Evolutionary conservation across 2,329 filamentous ascomycete species (phyloP).

Genomic region (Dendryphion nanum): DNA sequence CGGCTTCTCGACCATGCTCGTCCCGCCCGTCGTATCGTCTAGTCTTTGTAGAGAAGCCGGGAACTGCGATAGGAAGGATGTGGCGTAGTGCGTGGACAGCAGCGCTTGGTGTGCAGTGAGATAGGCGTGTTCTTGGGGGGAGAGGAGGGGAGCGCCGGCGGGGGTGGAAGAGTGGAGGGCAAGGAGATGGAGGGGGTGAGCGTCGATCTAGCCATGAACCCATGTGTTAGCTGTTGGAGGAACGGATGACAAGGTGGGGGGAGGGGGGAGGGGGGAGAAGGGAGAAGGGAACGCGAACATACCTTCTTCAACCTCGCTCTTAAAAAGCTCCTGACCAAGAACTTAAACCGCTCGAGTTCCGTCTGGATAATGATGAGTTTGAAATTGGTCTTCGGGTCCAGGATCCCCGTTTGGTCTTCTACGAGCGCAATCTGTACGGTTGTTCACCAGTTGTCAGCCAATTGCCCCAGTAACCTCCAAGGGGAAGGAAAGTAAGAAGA

Average conservation of each 20-base stretch:
- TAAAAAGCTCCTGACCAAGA: conserved; percentile 78
- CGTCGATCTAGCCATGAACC: conserved; percentile 63
- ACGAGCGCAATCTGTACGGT: conserved; percentile 52
- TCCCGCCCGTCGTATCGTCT: conserved; percentile 85
- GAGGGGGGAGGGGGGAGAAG: too few species aligned
- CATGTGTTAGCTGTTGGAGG: not conserved
- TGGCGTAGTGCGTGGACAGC: conserved; percentile 78
- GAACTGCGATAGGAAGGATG: conserved; percentile 81
- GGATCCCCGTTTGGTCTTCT: conserved; percentile 68
- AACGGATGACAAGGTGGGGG: too few species aligned
- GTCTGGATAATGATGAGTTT: conserved; percentile 93
- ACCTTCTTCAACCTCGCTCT: conserved; percentile 87
- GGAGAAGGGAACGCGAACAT: conserved; percentile 6
- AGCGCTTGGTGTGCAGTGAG: conserved; percentile 81
- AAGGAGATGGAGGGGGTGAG: conserved; percentile 72
- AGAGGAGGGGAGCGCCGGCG: conserved; percentile 53
- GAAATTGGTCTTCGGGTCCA: conserved; percentile 91
- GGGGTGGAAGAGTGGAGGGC: conserved; percentile 59
- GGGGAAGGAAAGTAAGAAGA: too few species aligned
- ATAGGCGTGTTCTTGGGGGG: conserved; percentile 75
- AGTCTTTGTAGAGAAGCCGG: conserved; percentile 76
- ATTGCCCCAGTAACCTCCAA: not conserved
- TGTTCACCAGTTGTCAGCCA: conserved; percentile 3
- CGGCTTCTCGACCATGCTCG: conserved; percentile 88
- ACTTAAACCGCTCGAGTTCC: conserved; percentile 92